Base-by-base conservation (phyloP, 352 stramenopile genomes). In the Phytophthora ohioensis region DNA sequence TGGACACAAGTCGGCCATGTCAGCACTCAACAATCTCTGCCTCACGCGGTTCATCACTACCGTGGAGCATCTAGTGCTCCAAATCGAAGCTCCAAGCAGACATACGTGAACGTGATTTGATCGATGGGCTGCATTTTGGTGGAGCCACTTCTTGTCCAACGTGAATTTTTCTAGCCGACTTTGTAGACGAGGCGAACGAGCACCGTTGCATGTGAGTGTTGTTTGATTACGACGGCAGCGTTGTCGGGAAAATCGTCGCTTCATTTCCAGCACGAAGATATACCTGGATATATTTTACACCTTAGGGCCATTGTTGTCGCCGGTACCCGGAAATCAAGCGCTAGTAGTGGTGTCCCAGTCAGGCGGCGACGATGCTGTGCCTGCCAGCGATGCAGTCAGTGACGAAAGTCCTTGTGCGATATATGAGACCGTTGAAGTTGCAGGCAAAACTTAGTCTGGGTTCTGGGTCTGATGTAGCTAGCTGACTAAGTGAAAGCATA, bases 91-190 rank as follows among this genome's bases (percentile, higher is more conserved):
- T 46, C 36, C 11, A 39, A 46, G 32, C 55, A 63, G 31, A 35
- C 31, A 43, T 57, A 27, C 21, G 21, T 27, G 4, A n/a, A 39
- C 17, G 39, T 6, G n/a, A 21, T 39, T 9, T 48, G 52, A 58
- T 32, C 49, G 47, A 55, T 55, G 48, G 54, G 56, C 56, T 63
- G 56, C 56, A 63, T 63, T 63, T 63, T 53, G 56, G 42, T 54
- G 56, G 42, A 53, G 31, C 41, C 21, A n/a, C 52, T 59, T 59
- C 54, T 61, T 42, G 39, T 61, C 54, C 31, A 62, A 32, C 55
- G 17, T 62, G n/a, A 62, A 53, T 62, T 62, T 59, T 53, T 63
- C 56, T 63, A 63, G 47, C 27, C 58, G 58, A 66, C 57, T 57
- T 57, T 42, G 38, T 34, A 66, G 58, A 66, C 58, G 58, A 57